Evolutionary conservation across 208 protist species (phyloP), one percentile per base, ranked within the genome.

Genomic region (Leishmania martiniquensis): DNA sequence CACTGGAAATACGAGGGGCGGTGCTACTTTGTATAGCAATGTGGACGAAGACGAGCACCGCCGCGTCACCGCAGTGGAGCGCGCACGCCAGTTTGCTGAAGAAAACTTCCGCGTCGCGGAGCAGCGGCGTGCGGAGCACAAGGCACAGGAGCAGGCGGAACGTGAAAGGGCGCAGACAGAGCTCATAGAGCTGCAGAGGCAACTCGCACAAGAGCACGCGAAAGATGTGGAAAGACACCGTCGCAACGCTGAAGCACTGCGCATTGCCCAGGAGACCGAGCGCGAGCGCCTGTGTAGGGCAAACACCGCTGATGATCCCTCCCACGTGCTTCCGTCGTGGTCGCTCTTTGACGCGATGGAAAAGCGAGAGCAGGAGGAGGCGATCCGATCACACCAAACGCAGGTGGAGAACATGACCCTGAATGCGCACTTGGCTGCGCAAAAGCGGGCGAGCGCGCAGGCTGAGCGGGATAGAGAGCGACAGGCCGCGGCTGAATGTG

Each of bases 261-360:
- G 79, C 9, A 0, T 2, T 34, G 67, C 55, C 25, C 74, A 79
- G n/a, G 79, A 79, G 51, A 17, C 73, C n/a, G 79, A 75, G 47
- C 65, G 74, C 1, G 74, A 83, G 69, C 32, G 34, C 22, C 29
- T 68, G 51, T 57, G 49, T 34, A 45, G 49, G 37, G 73, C 54
- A 22, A 37, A 52, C n/a, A 15, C 39, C 17, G 32, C 37, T 0
- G 57, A 63, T n/a, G n/a, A 6, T 5, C 39, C 54, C 34, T 13
- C 0, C 9, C 34, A 65, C 9, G 42, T 51, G 7, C n/a, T 22
- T 25, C 73, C 74, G 20, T 25, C 55, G 0, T 57, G 44, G 32
- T 83, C 79, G 6, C 75, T 83, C 25, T 83, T 83, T 44, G 74
- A 76, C 75, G 66, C 63, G 15, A 59, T 76, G 25, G 79, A 83